A percentile compares a stretch with the other conserved stretches of the same genome.
Conservation (phyloP, 768 basidiomycete species). For the Leccinum uliginosum region DNA sequence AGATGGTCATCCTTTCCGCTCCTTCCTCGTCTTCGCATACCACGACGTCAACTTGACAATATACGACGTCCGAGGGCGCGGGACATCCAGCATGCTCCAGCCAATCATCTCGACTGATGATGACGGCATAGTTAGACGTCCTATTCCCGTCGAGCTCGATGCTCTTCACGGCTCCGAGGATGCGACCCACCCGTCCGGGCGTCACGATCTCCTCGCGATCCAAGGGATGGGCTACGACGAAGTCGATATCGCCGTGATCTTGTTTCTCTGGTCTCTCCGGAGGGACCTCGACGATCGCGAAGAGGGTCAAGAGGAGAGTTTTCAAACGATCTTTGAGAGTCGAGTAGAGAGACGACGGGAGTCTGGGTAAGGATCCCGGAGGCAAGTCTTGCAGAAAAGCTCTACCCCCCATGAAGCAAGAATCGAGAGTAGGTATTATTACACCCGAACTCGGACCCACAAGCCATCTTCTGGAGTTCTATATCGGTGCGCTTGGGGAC, state of each 20-base stretch:
- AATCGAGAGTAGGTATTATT: background rate
- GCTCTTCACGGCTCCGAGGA: conserved; percentile 46
- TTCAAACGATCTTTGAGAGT: conserved; percentile 44
- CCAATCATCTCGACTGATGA: conserved; percentile 40
- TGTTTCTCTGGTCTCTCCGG: conserved; percentile 57
- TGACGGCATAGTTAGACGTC: conserved; percentile 63
- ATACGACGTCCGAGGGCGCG: conserved; percentile 13
- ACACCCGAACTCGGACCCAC: too few species aligned
- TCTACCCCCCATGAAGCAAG: conserved; percentile 64
- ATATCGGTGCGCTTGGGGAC: conserved; percentile 8
- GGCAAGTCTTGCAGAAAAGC: conserved; percentile 51
- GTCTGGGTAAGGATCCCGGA: conserved; percentile 51
- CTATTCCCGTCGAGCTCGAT: conserved; percentile 47
- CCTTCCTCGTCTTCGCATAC: conserved; percentile 49
- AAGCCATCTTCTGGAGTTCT: conserved; percentile 1
- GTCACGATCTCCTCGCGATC: conserved; percentile 21
- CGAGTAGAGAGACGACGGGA: conserved; percentile 52
- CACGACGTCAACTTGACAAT: conserved; percentile 59
- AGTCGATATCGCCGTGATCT: conserved; percentile 68
- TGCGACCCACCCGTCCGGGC: conserved; percentile 33
- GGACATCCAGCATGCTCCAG: conserved; percentile 3
- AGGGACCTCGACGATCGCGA: conserved; percentile 50
- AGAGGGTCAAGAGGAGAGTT: conserved; percentile 42
- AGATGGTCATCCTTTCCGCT: conserved; percentile 49
- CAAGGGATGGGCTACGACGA: conserved; percentile 50